Evolutionary conservation across 306 rosid genomes (phyloP).

Genomic region (Trifolium fragiferum): DNA sequence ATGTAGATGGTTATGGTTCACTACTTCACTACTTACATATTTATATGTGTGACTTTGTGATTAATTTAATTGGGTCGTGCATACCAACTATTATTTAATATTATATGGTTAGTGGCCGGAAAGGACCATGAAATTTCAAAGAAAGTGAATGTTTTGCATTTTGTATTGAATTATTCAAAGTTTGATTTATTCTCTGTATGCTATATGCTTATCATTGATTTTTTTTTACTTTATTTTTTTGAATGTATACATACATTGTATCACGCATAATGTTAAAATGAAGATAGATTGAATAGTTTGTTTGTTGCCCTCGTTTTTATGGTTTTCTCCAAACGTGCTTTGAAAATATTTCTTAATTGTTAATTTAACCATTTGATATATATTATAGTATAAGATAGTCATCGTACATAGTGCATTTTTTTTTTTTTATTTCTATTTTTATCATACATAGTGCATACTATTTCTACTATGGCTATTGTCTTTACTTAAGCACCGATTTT

Average conservation of each 20-base stretch:
- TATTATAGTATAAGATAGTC: too few relatives aligned
- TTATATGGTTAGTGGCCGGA: not conserved
- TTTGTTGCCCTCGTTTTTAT: not conserved
- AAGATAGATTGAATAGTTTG: not conserved
- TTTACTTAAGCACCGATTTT: too few relatives aligned
- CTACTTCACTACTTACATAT: slow-evolving; percentile 23
- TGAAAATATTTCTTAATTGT: not conserved
- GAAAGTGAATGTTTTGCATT: not conserved
- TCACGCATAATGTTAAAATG: not conserved
- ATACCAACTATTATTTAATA: too few relatives aligned
- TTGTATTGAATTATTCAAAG: slow-evolving; percentile 7
- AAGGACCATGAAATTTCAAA: not conserved
- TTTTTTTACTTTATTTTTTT: not conserved
- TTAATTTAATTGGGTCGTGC: slow-evolving; percentile 2
- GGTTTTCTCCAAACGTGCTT: not conserved
- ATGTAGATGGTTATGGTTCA: not conserved
- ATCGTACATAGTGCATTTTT: too few relatives aligned
- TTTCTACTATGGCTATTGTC: too few relatives aligned
- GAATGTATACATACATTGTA: not conserved
- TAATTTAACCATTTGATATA: not conserved
- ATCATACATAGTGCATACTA: too few relatives aligned
- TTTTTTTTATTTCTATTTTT: too few relatives aligned
- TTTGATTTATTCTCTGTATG: not conserved
- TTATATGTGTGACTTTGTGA: not conserved
- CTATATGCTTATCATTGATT: not conserved